Percentiles rank a stretch among this genome's conserved stretches.
Evolutionary conservation across 169 alveolate genomes (phyloP).

Genomic region (Cyclospora cayetanensis): DNA sequence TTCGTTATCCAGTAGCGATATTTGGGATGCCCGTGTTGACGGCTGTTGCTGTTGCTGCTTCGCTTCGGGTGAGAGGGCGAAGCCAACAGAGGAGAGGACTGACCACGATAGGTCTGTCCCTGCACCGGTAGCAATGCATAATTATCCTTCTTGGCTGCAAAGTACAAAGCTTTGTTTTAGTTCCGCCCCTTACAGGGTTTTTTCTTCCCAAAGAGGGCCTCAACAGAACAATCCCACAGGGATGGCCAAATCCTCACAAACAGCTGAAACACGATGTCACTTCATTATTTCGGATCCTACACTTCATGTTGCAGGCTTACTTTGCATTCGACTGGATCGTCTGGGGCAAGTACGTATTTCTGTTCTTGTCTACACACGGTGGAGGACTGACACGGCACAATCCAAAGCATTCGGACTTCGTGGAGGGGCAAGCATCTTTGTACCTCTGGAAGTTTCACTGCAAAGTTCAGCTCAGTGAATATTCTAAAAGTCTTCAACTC

Average conservation of each 20-base stretch:
- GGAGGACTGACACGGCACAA: neutral
- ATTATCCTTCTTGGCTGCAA: no score
- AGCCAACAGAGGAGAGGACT: neutral
- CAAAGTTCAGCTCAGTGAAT: neutral
- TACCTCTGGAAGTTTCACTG: neutral
- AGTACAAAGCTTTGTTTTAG: no score
- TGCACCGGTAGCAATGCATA: neutral
- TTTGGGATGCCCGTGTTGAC: neutral
- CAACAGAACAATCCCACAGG: neutral
- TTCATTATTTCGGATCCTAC: neutral
- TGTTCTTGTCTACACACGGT: neutral
- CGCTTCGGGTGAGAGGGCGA: neutral
- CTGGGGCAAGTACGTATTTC: neutral
- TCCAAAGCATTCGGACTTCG: neutral
- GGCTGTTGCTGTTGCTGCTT: neutral
- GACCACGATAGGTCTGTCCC: neutral
- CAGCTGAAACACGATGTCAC: neutral
- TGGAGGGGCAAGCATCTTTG: no score
- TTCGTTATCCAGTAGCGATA: neutral
- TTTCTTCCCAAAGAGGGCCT: neutral
- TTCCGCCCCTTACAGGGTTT: neutral
- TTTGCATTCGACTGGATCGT: neutral
- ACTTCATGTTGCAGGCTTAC: neutral
- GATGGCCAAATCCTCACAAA: neutral
- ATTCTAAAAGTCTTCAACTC: neutral